A percentile compares a stretch with the other conserved stretches of the same genome.
Evolutionary conservation across 2,329 filamentous ascomycete species (phyloP).

Genomic region (Allantophomopsis cytisporea): DNA sequence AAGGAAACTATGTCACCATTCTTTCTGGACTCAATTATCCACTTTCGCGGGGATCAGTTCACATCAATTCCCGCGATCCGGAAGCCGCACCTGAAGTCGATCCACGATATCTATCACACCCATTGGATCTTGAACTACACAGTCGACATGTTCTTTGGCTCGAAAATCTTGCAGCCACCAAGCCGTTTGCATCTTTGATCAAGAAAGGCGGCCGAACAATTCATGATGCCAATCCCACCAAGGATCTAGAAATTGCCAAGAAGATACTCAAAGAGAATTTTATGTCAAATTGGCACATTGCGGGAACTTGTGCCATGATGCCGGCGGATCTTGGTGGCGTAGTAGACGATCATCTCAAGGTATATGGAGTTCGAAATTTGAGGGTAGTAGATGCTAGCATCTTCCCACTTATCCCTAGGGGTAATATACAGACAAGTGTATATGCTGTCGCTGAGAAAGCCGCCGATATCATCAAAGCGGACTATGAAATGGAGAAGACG

Average conservation of each 20-base stretch:
- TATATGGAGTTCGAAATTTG: constrained; percentile 1
- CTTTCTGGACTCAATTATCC: constrained; percentile 20
- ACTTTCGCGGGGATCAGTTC: constrained; percentile 25
- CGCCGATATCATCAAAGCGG: constrained; percentile 1
- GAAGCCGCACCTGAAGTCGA: constrained; percentile 22
- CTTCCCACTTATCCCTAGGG: constrained; percentile 2
- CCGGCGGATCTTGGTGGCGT: background rate
- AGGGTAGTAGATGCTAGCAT: constrained; percentile 2
- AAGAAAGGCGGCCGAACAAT: no score
- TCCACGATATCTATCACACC: constrained; percentile 25
- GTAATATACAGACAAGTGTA: constrained; percentile 1
- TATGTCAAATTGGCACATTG: no score
- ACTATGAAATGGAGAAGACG: no score
- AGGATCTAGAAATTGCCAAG: no score
- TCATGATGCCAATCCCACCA: no score
- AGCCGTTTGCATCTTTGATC: no score
- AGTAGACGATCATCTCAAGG: constrained; percentile 1
- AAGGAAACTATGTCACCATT: constrained; percentile 14
- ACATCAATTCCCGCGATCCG: constrained; percentile 22
- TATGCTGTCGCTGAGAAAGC: constrained; percentile 2
- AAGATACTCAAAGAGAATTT: no score
- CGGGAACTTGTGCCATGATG: no score
- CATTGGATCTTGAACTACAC: constrained; percentile 24
- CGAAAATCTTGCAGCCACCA: no score
- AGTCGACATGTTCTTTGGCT: constrained; percentile 16